Base-by-base conservation (phyloP, 2,329 filamentous ascomycete species). In the Talaromyces sp. region DNA sequence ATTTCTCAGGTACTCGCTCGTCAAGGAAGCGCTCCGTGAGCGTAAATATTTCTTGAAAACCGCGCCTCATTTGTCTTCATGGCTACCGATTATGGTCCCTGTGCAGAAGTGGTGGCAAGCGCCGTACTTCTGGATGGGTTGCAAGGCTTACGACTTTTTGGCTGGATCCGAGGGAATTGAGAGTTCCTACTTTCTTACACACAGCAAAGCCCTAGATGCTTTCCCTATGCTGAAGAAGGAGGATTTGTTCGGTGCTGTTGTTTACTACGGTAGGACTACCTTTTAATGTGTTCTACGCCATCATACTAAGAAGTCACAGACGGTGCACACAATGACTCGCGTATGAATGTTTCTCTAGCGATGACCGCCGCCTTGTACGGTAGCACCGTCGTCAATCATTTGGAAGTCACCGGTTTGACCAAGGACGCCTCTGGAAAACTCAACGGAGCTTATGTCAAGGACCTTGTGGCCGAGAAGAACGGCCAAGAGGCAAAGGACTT, bases 351-450 rank as follows among this genome's bases (percentile, higher is more conserved):
- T 33, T 93, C 91, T 9, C 83, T 96, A 65, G 92, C 91, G 22
- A 91, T 94, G 87, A 96, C 92, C 19, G 91, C 92, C 64, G 91
- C 92, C n/a, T 81, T 96, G 50, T 96, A 95, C 74, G 92, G 92
- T 37, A 87, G 88, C 63, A 96, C 91, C 3, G 86, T 95, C 45
- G 86, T 92, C 66, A 96, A 94, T 77, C 90, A 96, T 77, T 81
- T 92, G 72, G 90, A 95, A 76, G 91, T 96, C 62, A 93, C 88
- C 6, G 81, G 84, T 48, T 82, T 96, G 45, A 84, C 89, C 68
- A 96, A 94, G 77, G 88, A 94, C 74, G 85, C 83, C 3, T 82
- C 84, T 61, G 92, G 92, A 43, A 87, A 83, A 72, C 83, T 96
- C 56, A 91, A 87, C 69, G 92, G 92, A 67, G 92, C 92, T 31